phyloP scores from a whole-genome alignment of 1,284 basidiomycete genomes.

The Cryptococcus sp. region DNA sequence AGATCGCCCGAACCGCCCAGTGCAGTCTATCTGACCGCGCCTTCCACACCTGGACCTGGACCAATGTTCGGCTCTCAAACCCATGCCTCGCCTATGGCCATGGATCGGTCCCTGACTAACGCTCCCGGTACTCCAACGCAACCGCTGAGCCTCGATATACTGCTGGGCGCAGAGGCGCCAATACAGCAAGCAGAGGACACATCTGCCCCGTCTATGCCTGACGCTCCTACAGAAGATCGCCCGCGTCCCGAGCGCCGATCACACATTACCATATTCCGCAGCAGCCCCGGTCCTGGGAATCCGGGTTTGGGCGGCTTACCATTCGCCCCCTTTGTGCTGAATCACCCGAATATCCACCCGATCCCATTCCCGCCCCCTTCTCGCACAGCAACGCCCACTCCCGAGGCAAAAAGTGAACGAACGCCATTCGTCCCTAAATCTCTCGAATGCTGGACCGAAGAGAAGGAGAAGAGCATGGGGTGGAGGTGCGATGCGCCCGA shows the following conservation, averaged over 20 bases:
- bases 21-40: too few species aligned
- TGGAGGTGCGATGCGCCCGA: slow-evolving; percentile 48
- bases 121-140: too few species aligned
- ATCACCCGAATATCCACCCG: not conserved
- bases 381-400: not conserved
- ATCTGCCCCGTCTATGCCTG: not conserved
- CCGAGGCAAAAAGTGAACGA: slow-evolving; percentile 5
- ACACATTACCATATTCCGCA: slow-evolving; percentile 18
- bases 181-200: too few species aligned
- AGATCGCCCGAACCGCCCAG: too few species aligned
- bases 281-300: not conserved
- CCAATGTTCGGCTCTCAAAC: slow-evolving; percentile 20
- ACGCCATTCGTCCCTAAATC: slow-evolving; percentile 29
- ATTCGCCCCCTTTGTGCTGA: too few species aligned
- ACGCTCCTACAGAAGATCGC: slow-evolving; percentile 1
- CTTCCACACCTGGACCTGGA: not conserved
- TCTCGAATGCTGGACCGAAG: slow-evolving; percentile 40
- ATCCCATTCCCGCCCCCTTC: not conserved
- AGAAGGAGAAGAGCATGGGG: slow-evolving; percentile 42
- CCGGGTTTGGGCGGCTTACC: not conserved
- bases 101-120: slow-evolving; percentile 12
- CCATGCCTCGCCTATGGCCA: slow-evolving; percentile 29
- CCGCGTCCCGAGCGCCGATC: slow-evolving; percentile 11
- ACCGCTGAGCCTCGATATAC: too few species aligned
- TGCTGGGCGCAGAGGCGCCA: too few species aligned